Conservation (phyloP, 2,329 filamentous ascomycete species). For the Dactylella cylindrospora region DNA sequence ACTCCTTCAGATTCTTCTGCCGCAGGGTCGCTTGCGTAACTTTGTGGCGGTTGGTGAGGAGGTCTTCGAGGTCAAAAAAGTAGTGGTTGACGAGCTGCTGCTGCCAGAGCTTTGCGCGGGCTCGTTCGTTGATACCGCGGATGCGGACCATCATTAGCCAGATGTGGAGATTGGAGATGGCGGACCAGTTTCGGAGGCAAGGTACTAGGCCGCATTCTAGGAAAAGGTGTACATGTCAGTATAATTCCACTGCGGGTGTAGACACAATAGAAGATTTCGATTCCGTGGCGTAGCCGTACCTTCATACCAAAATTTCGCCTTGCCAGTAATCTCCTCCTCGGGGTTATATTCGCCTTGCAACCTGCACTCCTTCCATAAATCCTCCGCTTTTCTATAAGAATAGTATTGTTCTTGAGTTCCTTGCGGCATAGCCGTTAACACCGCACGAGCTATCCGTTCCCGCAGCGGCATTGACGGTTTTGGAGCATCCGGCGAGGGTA, state of each 20-base stretch:
- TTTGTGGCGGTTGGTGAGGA: constrained; percentile 79
- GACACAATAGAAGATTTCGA: background rate
- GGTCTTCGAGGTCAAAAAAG: constrained; percentile 83
- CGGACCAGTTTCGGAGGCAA: constrained; percentile 93
- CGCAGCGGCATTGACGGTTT: background rate
- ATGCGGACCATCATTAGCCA: constrained; percentile 73
- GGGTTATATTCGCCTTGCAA: constrained; percentile 50
- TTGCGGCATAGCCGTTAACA: constrained; percentile 19
- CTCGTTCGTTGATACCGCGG: constrained; percentile 43
- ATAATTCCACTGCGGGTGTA: background rate
- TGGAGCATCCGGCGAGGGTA: background rate
- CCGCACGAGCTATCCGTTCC: constrained; percentile 13
- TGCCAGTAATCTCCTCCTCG: constrained; percentile 79
- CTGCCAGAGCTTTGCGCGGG: constrained; percentile 60
- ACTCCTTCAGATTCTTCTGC: constrained; percentile 75
- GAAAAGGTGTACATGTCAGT: constrained; percentile 13
- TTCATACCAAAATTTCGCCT: constrained; percentile 77
- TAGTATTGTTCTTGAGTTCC: constrained; percentile 36
- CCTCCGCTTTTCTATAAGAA: constrained; percentile 31
- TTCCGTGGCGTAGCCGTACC: constrained; percentile 58
- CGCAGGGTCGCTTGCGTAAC: constrained; percentile 54
- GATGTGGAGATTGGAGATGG: constrained; percentile 94
- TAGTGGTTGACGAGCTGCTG: constrained; percentile 93
- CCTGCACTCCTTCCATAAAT: constrained; percentile 32
- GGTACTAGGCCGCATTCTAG: constrained; percentile 74